phyloP scores from a whole-genome alignment of 75 land plant species.

The Pinus taeda region DNA sequence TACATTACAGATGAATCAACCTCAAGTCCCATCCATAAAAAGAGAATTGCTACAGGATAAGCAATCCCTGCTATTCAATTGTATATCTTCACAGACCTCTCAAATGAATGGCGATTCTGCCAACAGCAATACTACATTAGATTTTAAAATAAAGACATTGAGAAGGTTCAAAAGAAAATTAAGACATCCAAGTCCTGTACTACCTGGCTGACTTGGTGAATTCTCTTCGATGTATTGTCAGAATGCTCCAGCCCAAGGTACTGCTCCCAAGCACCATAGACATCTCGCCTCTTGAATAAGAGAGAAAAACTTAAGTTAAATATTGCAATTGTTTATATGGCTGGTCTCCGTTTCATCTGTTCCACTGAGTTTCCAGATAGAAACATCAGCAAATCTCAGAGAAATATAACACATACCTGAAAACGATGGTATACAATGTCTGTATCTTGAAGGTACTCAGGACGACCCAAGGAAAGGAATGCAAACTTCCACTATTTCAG shows the following conservation, averaged over 20 bases:
- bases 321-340: background rate
- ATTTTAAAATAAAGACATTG: background rate
- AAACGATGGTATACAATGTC: conserved; percentile 71
- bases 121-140: conserved; percentile 2
- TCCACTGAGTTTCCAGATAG: background rate
- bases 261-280: conserved; percentile 86
- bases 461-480: conserved; percentile 73
- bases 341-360: background rate
- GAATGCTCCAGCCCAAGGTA: conserved; percentile 81
- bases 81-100: conserved; percentile 92
- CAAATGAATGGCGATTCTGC: conserved; percentile 84
- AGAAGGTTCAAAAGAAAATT: background rate
- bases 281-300: conserved; percentile 46
- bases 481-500: conserved; percentile 83
- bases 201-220: conserved; percentile 63
- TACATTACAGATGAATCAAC: background rate
- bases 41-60: background rate
- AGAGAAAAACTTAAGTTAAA: background rate
- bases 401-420: conserved; percentile 30
- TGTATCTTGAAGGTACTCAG: conserved; percentile 70
- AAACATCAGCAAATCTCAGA: background rate
- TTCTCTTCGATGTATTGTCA: conserved; percentile 61
- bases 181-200: background rate
- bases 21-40: background rate
- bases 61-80: conserved; percentile 29